A percentile compares a stretch with the other conserved stretches of the same genome.
Conservation (phyloP, 2,329 filamentous ascomycete species). For the Xylariales sp. region DNA sequence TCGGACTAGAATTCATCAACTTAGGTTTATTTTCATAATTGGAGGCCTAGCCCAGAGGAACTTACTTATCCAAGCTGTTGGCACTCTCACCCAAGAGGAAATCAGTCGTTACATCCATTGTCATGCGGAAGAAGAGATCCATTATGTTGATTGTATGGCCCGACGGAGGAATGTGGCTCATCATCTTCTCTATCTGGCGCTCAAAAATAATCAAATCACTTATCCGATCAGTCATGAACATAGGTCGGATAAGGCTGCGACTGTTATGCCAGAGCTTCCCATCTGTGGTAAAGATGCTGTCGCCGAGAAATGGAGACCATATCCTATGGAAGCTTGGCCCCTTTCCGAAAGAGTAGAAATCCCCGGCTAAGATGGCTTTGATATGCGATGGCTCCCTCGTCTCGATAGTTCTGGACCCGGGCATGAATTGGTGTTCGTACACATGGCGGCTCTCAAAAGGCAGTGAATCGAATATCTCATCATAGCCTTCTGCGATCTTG, state of each 20-base stretch:
- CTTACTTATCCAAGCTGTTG: conserved; percentile 57
- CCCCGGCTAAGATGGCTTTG: conserved; percentile 65
- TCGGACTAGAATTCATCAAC: conserved; percentile 54
- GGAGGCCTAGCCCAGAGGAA: background rate
- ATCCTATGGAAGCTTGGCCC: conserved; percentile 53
- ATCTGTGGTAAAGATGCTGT: conserved; percentile 66
- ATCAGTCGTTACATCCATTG: conserved; percentile 73
- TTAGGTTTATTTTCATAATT: background rate
- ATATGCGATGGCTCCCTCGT: conserved; percentile 66
- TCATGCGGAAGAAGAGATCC: conserved; percentile 72
- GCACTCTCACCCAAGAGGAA: conserved; percentile 73
- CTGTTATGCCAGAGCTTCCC: conserved; percentile 63
- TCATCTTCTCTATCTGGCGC: conserved; percentile 66
- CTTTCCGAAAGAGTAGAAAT: conserved; percentile 66
- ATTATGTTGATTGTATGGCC: conserved; percentile 69
- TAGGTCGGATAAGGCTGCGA: conserved; percentile 58
- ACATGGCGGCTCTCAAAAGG: conserved; percentile 25
- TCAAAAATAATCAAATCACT: conserved; percentile 68
- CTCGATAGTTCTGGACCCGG: conserved; percentile 32
- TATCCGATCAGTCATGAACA: conserved; percentile 57
- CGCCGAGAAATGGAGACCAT: conserved; percentile 61
- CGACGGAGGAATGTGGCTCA: conserved; percentile 65
- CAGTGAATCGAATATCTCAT: conserved; percentile 25
- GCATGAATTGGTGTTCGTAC: conserved; percentile 31
- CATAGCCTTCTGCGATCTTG: conserved; percentile 18